phyloP scores from a whole-genome alignment of 495 filamentous ascomycete genomes.

The Lepidopterella palustris region DNA sequence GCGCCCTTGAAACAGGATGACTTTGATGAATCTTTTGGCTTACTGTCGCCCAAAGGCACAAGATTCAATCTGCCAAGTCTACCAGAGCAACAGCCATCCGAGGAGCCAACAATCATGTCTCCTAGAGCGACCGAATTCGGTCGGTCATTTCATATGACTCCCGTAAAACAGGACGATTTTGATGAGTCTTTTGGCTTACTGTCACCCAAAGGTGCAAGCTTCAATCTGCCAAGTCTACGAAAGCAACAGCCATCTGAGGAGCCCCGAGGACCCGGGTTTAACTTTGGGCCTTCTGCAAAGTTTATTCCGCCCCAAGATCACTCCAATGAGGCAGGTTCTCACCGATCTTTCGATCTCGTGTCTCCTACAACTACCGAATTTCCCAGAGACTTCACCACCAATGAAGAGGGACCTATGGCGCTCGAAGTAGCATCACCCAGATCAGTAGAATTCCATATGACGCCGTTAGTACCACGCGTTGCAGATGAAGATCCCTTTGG shows the following conservation, averaged over 20 bases:
- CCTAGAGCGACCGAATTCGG: conserved; percentile 20
- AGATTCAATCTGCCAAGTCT: neutral
- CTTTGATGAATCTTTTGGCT: neutral
- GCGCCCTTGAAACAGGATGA: neutral
- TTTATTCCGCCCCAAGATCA: neutral
- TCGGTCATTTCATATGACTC: conserved; percentile 34
- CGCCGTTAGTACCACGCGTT: conserved; percentile 18
- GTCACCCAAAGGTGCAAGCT: conserved; percentile 30
- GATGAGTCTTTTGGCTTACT: conserved; percentile 28
- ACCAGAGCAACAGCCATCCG: neutral
- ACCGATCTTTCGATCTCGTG: neutral
- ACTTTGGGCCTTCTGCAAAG: too few species aligned
- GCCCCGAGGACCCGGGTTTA: too few species aligned
- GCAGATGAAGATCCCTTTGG: conserved; percentile 22
- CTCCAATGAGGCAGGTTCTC: neutral
- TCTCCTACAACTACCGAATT: conserved; percentile 21
- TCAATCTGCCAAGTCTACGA: too few species aligned
- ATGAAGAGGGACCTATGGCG: neutral
- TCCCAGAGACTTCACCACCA: conserved; percentile 13
- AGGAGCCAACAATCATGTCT: too few species aligned
- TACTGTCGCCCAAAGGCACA: neutral
- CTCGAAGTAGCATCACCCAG: conserved; percentile 15
- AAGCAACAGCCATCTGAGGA: too few species aligned
- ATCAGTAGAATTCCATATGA: conserved; percentile 28
- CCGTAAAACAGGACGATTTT: conserved; percentile 19